phyloP scores from a whole-genome alignment of 1,284 basidiomycete species.

The Ganoderma sinense region DNA sequence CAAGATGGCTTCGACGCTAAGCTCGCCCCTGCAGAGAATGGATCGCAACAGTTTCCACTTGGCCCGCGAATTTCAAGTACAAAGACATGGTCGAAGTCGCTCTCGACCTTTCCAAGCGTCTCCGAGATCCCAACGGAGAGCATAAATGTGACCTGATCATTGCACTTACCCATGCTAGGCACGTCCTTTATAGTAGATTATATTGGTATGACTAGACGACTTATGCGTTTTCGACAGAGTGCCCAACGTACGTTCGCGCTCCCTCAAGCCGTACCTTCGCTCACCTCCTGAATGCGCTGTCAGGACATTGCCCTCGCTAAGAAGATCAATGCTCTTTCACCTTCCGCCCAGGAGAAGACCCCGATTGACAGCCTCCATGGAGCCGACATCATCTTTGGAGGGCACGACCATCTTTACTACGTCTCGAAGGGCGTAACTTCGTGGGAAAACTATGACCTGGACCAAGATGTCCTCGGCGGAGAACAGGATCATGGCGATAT shows the following conservation, averaged over 20 bases:
- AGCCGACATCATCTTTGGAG: conserved; percentile 87
- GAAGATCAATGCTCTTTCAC: conserved; percentile 66
- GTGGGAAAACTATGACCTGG: conserved; percentile 78
- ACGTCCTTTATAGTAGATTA: conserved; percentile 11
- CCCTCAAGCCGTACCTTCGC: background rate
- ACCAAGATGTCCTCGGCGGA: conserved; percentile 68
- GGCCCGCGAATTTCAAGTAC: conserved; percentile 79
- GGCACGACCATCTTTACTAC: conserved; percentile 92
- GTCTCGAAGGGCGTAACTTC: conserved; percentile 76
- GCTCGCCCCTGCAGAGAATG: conserved; percentile 64
- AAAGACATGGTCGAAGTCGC: conserved; percentile 74
- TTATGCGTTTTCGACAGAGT: conserved; percentile 26
- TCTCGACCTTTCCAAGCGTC: conserved; percentile 67
- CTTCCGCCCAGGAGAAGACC: conserved; percentile 55
- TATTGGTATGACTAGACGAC: no score
- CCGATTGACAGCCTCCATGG: conserved; percentile 70
- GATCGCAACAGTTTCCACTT: conserved; percentile 87
- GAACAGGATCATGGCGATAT: conserved; percentile 79
- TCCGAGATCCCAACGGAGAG: conserved; percentile 77
- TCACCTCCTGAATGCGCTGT: conserved; percentile 4
- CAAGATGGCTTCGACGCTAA: background rate
- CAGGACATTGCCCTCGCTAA: conserved; percentile 77
- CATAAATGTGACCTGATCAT: conserved; percentile 82
- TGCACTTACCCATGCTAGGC: conserved; percentile 83
- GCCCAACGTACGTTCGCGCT: conserved; percentile 36